Conservation (phyloP, 768 basidiomycete genomes). For the Austroboletus eburneus region DNA sequence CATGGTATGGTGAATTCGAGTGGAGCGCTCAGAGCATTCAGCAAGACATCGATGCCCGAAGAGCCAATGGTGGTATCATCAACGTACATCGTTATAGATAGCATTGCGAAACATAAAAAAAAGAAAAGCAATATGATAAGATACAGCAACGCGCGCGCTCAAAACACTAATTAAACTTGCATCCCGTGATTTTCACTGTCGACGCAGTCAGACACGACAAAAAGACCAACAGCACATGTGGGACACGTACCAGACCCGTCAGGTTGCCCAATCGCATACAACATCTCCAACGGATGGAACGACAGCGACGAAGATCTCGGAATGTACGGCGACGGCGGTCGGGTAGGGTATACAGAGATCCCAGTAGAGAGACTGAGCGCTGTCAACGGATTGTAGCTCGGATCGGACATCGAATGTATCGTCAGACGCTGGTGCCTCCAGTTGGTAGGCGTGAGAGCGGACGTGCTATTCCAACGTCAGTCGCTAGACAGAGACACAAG, state of each 20-base stretch:
- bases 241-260: conserved; percentile 55
- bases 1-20: too few relatives aligned
- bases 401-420: conserved; percentile 51
- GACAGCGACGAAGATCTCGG: conserved; percentile 59
- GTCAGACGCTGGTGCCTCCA: conserved; percentile 65
- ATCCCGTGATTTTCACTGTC: conserved; percentile 55
- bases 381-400: conserved; percentile 31
- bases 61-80: background rate
- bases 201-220: conserved; percentile 2
- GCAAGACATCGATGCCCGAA: too few relatives aligned
- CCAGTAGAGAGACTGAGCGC: conserved; percentile 51
- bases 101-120: conserved; percentile 5
- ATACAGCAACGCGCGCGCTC: conserved; percentile 1
- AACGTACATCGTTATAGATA: conserved; percentile 5
- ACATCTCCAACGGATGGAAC: conserved; percentile 87
- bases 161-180: conserved; percentile 39
- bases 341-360: conserved; percentile 50
- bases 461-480: conserved; percentile 40
- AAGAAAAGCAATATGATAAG: conserved; percentile 13
- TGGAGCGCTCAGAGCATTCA: too few relatives aligned
- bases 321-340: conserved; percentile 56
- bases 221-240: background rate
- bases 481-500: too few relatives aligned
- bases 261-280: conserved; percentile 67
- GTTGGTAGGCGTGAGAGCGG: conserved; percentile 52